Evolutionary conservation across 2,329 filamentous ascomycete genomes (phyloP).

Genomic region (Macrophomina tecta): DNA sequence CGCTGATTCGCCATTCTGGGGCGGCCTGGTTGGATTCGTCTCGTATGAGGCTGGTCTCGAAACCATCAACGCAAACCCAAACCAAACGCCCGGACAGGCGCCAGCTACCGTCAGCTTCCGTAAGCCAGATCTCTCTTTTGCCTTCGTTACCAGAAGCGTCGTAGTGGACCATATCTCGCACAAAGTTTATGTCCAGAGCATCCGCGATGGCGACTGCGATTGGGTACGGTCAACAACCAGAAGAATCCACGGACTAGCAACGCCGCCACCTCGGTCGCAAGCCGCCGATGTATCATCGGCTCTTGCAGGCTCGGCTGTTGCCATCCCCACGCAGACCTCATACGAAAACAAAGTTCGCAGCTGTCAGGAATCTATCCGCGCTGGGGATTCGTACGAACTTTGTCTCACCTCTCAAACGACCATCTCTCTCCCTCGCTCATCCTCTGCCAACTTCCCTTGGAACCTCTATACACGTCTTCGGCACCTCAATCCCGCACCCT

Average conservation of each 20-base stretch:
- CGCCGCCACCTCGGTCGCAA: not conserved
- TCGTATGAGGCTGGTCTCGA: constrained; percentile 82
- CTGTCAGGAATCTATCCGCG: constrained; percentile 74
- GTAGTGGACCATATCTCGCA: constrained; percentile 74
- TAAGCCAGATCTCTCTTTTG: constrained; percentile 74
- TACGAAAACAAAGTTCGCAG: constrained; percentile 31
- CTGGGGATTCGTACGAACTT: constrained; percentile 84
- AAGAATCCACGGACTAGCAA: not conserved
- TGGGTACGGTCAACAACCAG: constrained; percentile 53
- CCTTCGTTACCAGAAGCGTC: constrained; percentile 78
- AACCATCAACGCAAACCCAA: constrained; percentile 58
- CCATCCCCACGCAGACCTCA: not conserved
- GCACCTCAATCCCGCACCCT: constrained; percentile 77
- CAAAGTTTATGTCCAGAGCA: constrained; percentile 70
- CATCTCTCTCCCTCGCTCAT: constrained; percentile 55
- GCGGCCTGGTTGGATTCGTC: constrained; percentile 82
- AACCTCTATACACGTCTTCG: constrained; percentile 74
- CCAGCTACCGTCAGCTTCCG: not conserved
- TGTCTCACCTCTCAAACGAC: constrained; percentile 79
- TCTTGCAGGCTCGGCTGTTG: not conserved
- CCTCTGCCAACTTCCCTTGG: constrained; percentile 58
- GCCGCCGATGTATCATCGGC: not conserved
- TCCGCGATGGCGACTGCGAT: constrained; percentile 53
- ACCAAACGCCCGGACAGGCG: not conserved
- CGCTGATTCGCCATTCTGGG: constrained; percentile 67